phyloP scores from a whole-genome alignment of 805 yeast species.

The Ogataea wickerhamii region DNA sequence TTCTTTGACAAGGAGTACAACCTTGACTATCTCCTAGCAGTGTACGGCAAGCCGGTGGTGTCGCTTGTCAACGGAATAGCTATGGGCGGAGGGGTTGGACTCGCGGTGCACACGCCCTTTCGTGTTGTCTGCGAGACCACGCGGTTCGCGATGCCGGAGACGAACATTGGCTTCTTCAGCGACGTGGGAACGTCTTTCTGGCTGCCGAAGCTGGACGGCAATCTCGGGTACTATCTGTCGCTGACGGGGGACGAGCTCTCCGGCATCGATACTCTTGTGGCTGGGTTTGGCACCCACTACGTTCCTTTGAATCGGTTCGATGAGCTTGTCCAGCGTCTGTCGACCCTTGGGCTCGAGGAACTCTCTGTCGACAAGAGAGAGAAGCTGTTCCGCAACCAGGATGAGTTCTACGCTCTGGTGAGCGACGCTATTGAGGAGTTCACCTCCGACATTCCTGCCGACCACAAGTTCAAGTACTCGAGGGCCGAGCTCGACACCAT shows the following conservation, averaged over 20 bases:
- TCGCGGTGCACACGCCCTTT: conserved; percentile 86
- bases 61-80: conserved; percentile 86
- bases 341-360: conserved; percentile 45
- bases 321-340: conserved; percentile 60
- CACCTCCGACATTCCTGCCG: conserved; percentile 60
- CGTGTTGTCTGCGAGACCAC: conserved; percentile 91
- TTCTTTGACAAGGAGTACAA: conserved; percentile 81
- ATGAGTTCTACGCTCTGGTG: conserved; percentile 53
- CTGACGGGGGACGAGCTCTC: conserved; percentile 75
- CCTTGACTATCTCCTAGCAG: conserved; percentile 71
- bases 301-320: conserved; percentile 63
- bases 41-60: conserved; percentile 86
- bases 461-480: conserved; percentile 56
- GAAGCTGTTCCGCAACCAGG: conserved; percentile 18
- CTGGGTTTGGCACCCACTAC: conserved; percentile 90
- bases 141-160: conserved; percentile 95
- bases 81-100: conserved; percentile 98
- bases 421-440: conserved; percentile 78
- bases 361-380: conserved; percentile 17
- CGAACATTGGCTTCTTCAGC: conserved; percentile 93
- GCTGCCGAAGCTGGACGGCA: conserved; percentile 75
- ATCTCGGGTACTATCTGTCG: conserved; percentile 81
- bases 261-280: conserved; percentile 77
- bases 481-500: conserved; percentile 57
- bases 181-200: conserved; percentile 95